Conservation (phyloP, 768 basidiomycete species). For the Xerocomellus chrysenteron region DNA sequence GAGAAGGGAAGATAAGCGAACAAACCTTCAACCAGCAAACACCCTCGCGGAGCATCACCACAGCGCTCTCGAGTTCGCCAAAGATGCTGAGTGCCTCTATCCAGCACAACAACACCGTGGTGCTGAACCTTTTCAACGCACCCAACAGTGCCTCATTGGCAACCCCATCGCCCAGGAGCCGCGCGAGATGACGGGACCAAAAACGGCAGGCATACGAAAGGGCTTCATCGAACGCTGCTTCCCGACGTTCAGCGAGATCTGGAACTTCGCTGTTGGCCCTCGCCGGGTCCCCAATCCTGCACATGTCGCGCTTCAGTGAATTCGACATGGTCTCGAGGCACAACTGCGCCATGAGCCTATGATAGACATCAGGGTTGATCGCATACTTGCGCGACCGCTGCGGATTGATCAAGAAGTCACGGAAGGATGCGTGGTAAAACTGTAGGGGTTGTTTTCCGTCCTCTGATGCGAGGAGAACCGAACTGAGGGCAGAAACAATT, state of each 20-base stretch:
- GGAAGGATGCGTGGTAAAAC: constrained; percentile 23
- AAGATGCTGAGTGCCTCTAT: constrained; percentile 20
- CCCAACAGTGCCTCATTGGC: constrained; percentile 9
- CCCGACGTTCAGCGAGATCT: constrained; percentile 19
- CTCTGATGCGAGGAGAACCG: constrained; percentile 19
- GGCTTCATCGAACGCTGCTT: constrained; percentile 12
- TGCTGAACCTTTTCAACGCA: constrained; percentile 12
- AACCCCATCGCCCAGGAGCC: constrained; percentile 4
- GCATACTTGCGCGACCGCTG: constrained; percentile 18
- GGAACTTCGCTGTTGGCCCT: constrained; percentile 14
- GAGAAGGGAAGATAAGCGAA: neutral
- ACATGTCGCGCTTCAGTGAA: constrained; percentile 22
- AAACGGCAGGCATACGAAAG: constrained; percentile 20
- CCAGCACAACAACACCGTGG: constrained; percentile 15
- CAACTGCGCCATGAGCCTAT: constrained; percentile 18
- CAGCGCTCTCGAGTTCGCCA: constrained; percentile 14
- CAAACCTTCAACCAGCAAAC: constrained; percentile 18
- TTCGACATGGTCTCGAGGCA: constrained; percentile 20
- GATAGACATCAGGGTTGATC: constrained; percentile 14
- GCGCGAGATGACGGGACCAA: constrained; percentile 20
- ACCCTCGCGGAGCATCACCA: constrained; percentile 13
- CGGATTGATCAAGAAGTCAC: constrained; percentile 17
- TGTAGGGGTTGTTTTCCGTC: constrained; percentile 20
- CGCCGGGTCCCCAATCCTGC: constrained; percentile 16
- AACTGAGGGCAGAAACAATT: constrained; percentile 14